A percentile compares a stretch with the other conserved stretches of the same genome.
Conservation (phyloP, 1,284 basidiomycete species). For the Grifola frondosa region DNA sequence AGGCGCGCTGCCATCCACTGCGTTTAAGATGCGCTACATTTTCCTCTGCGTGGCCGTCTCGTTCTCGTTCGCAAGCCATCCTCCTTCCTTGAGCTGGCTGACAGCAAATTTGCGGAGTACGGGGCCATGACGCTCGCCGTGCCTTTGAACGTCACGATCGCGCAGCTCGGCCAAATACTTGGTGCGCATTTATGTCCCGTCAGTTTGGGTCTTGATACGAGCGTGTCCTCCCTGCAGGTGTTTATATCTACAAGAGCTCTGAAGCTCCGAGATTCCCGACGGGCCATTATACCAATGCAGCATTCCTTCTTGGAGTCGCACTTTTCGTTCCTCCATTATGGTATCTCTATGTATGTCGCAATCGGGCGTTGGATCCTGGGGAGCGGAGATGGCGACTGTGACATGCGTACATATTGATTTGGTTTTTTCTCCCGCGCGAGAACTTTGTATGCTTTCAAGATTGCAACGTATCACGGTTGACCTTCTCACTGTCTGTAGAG, state of each 20-base stretch:
- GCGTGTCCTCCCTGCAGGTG: conserved; percentile 18
- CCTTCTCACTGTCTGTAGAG: too few species aligned
- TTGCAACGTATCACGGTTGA: too few species aligned
- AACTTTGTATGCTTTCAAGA: too few species aligned
- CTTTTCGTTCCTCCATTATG: conserved; percentile 19
- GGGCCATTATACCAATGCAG: conserved; percentile 38
- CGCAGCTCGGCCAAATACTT: conserved; percentile 36
- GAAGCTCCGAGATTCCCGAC: conserved; percentile 35
- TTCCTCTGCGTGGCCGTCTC: conserved; percentile 33
- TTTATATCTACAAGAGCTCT: conserved; percentile 39
- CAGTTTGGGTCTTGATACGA: neutral
- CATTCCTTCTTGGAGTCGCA: conserved; percentile 26
- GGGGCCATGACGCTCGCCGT: conserved; percentile 34
- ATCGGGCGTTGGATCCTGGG: conserved; percentile 13
- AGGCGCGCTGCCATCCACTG: conserved; percentile 29
- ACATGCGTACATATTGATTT: too few species aligned
- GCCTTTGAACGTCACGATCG: conserved; percentile 36
- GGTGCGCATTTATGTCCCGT: conserved; percentile 12
- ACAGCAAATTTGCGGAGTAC: conserved; percentile 34
- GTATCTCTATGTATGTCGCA: conserved; percentile 18
- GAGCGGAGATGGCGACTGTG: conserved; percentile 23
- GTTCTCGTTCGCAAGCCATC: conserved; percentile 35
- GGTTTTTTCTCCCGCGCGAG: too few species aligned
- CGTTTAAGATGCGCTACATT: conserved; percentile 33
- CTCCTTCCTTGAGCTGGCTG: conserved; percentile 37